These are phyloP conservation scores for Colletotrichum limetticola DNA, from an alignment of 2,329 filamentous ascomycete genomes.

Conservation along the genomic window DNA sequence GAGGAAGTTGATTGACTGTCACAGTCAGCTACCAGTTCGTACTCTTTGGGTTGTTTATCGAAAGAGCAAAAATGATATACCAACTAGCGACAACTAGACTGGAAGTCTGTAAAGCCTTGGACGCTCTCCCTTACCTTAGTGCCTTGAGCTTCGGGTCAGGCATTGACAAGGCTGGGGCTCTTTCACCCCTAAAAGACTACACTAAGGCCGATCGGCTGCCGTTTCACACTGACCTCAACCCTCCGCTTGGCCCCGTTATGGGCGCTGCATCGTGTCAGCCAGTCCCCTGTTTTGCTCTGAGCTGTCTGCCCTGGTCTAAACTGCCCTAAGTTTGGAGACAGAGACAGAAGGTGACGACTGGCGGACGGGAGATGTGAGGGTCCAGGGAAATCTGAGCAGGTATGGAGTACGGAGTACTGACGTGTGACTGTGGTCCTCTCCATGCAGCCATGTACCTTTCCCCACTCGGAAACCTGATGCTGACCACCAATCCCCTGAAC, in stretches of 20 bases:
- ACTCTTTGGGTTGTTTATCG: not conserved
- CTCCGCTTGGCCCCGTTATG: conserved; percentile 31
- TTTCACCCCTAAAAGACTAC: conserved; percentile 14
- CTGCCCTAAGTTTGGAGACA: not conserved
- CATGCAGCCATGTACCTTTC: conserved; percentile 19
- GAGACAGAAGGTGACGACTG: not conserved
- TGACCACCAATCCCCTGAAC: not conserved
- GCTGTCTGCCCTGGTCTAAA: conserved; percentile 3
- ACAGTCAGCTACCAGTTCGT: too few species aligned
- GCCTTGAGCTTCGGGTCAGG: not conserved
- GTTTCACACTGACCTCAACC: conserved; percentile 33
- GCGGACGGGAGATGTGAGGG: not conserved
- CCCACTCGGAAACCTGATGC: conserved; percentile 21
- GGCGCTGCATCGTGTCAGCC: conserved; percentile 29
- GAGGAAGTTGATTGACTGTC: not conserved
- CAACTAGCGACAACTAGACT: not conserved
- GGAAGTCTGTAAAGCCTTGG: not conserved
- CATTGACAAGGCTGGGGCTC: not conserved
- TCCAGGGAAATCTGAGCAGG: not conserved
- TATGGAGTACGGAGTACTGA: not conserved
- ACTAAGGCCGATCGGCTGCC: conserved; percentile 30
- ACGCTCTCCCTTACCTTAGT: not conserved
- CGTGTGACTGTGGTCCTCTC: conserved; percentile 2
- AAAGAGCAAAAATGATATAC: not conserved
- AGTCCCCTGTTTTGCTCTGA: conserved; percentile 18